These are phyloP conservation scores for Tuber magnatum DNA, from an alignment of 495 filamentous ascomycete species.

Conservation along the genomic window DNA sequence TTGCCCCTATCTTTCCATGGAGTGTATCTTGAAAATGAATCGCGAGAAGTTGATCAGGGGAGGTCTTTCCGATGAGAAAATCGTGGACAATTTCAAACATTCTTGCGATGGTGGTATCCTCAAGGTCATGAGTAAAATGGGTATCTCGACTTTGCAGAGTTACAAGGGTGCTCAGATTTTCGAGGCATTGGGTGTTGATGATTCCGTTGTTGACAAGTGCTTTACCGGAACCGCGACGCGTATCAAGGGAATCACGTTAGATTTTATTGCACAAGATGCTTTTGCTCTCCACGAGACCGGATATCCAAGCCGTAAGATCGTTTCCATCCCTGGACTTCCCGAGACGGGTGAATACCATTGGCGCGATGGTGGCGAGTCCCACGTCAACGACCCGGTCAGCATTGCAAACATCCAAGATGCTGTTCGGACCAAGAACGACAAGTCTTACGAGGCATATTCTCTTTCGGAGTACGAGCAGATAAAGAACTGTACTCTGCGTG, in stretches of 20 bases:
- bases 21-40: conserved; percentile 98
- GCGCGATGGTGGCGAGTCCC: conserved; percentile 97
- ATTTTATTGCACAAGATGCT: conserved; percentile 91
- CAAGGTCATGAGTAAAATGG: conserved; percentile 99
- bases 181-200: conserved; percentile 95
- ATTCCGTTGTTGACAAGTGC: conserved; percentile 90
- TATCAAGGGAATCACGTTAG: conserved; percentile 92
- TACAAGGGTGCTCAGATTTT: conserved; percentile 99
- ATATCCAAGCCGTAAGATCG: conserved; percentile 74
- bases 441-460: conserved; percentile 98
- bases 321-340: conserved; percentile 72
- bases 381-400: conserved; percentile 90
- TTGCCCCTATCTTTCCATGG: conserved; percentile 94
- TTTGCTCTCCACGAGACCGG: conserved; percentile 96
- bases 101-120: conserved; percentile 96
- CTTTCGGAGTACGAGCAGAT: conserved; percentile 92
- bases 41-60: conserved; percentile 90
- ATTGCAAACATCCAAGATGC: conserved; percentile 99
- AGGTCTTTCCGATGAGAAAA: conserved; percentile 70
- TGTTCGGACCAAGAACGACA: conserved; percentile 97
- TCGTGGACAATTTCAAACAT: conserved; percentile 95
- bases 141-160: conserved; percentile 93
- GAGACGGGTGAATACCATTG: conserved; percentile 99
- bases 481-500: conserved; percentile 94
- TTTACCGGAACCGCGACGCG: conserved; percentile 94